Base-by-base conservation (phyloP, 1,139 yeast genomes). In the Spathaspora sp. region DNA sequence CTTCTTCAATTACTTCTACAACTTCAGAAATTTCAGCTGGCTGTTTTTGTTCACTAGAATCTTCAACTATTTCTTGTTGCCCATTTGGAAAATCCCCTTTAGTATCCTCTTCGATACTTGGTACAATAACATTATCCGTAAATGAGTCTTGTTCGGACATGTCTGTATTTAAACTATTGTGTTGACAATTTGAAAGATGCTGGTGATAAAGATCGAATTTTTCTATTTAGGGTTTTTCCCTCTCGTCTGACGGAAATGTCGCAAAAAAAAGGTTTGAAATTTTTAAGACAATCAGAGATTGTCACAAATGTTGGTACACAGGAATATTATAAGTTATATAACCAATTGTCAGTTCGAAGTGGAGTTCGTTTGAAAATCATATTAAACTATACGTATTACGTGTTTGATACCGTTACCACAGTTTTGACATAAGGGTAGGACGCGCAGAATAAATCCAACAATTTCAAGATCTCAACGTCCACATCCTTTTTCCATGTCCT, bases 401-500 rank as follows among this genome's bases (percentile, higher is more conserved):
- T n/a, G n/a, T n/a, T n/a, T n/a, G 11, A 9, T 33, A 20, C 6
- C 11, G 11, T 23, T 20, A 36, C n/a, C 26, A 7, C 26, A 18
- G 11, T 7, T 36, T 37, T n/a, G 8, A 13, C n/a, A 7, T 11
- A 33, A 7, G 20, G 11, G 11, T 7, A 15, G 9, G 24, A 34
- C 23, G 38, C 38, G 38, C 38, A 13, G 38, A 16, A 34, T 10
- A 29, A 10, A 38, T 18, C 41, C 8, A 7, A 9, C 7, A 11
- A 23, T 18, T 26, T 17, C 26, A 15, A 18, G 33, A 38, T 27
- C 20, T 38, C 29, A 25, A 11, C n/a, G n/a, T n/a, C 2, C 24
- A 23, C 26, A 16, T 40, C 13, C 23, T 39, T 25, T 10, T 7
- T 17, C n/a, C 34, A 59, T 59, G 72, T 65, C 72, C 16, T 54